Evolutionary conservation across 352 stramenopile genomes (phyloP), one percentile per base, ranked within the genome.

Genomic region (Phytophthora vignae): DNA sequence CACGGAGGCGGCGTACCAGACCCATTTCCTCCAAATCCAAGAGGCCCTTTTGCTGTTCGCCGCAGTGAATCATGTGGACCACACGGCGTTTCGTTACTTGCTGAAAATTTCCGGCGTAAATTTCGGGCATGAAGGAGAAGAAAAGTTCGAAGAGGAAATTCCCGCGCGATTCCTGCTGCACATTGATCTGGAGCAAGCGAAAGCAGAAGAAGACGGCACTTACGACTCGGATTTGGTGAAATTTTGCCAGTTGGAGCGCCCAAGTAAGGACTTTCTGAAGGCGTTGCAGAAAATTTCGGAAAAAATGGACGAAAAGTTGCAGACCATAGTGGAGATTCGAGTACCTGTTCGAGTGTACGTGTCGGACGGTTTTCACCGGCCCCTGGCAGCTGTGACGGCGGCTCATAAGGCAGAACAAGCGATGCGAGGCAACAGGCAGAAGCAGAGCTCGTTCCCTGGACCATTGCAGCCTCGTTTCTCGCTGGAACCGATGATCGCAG

Each of bases 131-230:
- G 40, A 48, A 9, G 40, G 10, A 48, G 40, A 48, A 19, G 40
- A 48, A 48, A 48, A 48, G n/a, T 48, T 48, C 40, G 40, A 48
- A 21, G 40, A 48, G 40, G 40, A 48, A 48, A 48, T 21, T 48
- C 1, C 4, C 12, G 40, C 14, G 17, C 40, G 14, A 6, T 48
- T n/a, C 14, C 12, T 48, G 40, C 14, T 48, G 40, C 40, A 48
- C 40, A 48, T 48, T 48, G 40, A 48, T 8, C 40, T 48, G 14
- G 38, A 46, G 0, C 12, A 46, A 7, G 38, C n/a, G 10, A 15
- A 21, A 5, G 7, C 40, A 9, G 40, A 21, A 48, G 40, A 48
- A 29, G 4, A 5, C 14, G 40, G 14, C 2, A 19, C 40, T 17
- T 21, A 10, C 4, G 40, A 48, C 40, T 48, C 40, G 40, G 40